Percentiles rank a stretch among this genome's conserved stretches.
Conservation (phyloP, 495 filamentous ascomycete species). For the Lasiosphaeriaceae sp. region DNA sequence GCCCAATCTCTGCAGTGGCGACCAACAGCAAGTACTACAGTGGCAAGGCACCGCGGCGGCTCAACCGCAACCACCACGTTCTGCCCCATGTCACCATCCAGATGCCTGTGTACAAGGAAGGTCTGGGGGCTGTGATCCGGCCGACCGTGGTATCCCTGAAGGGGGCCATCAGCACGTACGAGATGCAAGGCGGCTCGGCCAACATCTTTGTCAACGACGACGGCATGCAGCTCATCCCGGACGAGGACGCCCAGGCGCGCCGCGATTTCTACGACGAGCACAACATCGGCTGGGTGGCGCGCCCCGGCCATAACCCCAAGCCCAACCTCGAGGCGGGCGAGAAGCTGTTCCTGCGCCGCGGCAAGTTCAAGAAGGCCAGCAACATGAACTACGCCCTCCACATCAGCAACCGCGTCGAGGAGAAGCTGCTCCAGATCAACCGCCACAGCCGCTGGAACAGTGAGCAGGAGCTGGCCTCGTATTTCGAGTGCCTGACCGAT, state of each 20-base stretch:
- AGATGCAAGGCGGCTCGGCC: constrained; percentile 64
- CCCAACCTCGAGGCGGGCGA: constrained; percentile 28
- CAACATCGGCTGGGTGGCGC: constrained; percentile 59
- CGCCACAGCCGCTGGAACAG: constrained; percentile 45
- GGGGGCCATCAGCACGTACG: constrained; percentile 63
- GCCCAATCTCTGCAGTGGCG: constrained; percentile 53
- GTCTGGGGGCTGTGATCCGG: constrained; percentile 56
- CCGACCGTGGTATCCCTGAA: constrained; percentile 61
- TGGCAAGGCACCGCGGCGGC: constrained; percentile 46
- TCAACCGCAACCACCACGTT: constrained; percentile 35
- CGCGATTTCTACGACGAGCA: constrained; percentile 63
- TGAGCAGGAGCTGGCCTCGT: constrained; percentile 48
- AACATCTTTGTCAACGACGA: constrained; percentile 73
- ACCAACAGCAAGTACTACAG: constrained; percentile 61
- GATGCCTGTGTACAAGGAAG: constrained; percentile 74
- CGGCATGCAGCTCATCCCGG: constrained; percentile 56
- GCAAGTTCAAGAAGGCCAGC: constrained; percentile 72
- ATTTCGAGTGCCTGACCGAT: constrained; percentile 46
- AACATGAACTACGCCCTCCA: constrained; percentile 70
- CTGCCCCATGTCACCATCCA: constrained; percentile 72
- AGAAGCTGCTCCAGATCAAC: constrained; percentile 44
- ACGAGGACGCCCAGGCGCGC: constrained; percentile 52
- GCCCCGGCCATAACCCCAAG: constrained; percentile 57
- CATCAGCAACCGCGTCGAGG: constrained; percentile 57
- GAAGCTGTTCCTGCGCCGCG: constrained; percentile 50